Conservation (phyloP, 179 eudicot genomes). For the Heliamphora pulchella region DNA sequence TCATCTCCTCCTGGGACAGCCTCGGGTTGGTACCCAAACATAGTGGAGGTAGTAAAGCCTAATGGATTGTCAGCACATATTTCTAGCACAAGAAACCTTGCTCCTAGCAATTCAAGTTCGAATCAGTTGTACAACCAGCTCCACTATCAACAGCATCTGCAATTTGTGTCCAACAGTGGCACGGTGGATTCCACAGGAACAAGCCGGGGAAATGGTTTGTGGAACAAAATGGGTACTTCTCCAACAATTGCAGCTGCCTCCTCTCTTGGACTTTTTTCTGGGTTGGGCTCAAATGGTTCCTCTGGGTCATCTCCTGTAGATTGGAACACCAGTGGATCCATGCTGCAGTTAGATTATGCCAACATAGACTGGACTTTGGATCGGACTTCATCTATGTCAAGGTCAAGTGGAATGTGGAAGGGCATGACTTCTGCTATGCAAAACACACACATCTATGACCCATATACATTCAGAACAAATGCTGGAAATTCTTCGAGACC, state of each 20-base stretch:
- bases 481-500: conserved; percentile 41
- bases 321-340: conserved; percentile 54
- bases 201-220: conserved; percentile 27
- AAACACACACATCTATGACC: conserved; percentile 26
- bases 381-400: conserved; percentile 29
- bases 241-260: conserved; percentile 61
- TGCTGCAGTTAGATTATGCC: conserved; percentile 53
- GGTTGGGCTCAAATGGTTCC: conserved; percentile 44
- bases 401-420: conserved; percentile 38
- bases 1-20: conserved; percentile 45
- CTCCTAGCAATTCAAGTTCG: conserved; percentile 37
- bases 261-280: conserved; percentile 69
- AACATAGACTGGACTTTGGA: conserved; percentile 74
- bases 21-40: conserved; percentile 47
- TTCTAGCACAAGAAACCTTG: conserved; percentile 41
- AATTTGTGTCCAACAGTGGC: conserved; percentile 28
- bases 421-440: conserved; percentile 33
- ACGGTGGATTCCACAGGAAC: conserved; percentile 34
- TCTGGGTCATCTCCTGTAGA: conserved; percentile 63
- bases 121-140: conserved; percentile 46
- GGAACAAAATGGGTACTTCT: conserved; percentile 36
- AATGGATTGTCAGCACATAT: conserved; percentile 38
- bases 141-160: conserved; percentile 46
- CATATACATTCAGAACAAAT: conserved; percentile 35
- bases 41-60: conserved; percentile 36